Evolutionary conservation across 352 stramenopile species (phyloP), one percentile per base, ranked within the genome.

Genomic region (Phytophthora vignae): DNA sequence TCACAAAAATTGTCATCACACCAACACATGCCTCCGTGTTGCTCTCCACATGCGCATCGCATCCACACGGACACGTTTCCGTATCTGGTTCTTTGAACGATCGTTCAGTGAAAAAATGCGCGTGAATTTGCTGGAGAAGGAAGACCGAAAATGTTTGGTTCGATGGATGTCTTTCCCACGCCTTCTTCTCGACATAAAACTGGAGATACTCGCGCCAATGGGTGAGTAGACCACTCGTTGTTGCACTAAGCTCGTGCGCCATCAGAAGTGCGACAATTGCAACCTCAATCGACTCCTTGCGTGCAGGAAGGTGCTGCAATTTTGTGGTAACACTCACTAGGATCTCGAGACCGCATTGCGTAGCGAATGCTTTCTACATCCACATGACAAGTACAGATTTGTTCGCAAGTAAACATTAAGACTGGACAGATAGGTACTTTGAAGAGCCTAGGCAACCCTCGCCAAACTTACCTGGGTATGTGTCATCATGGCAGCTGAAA

Each of bases 101-200:
- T 8, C 15, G 40, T 4, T 19, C 19, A 55, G 44, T 12, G 38
- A 75, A 75, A 48, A 75, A 75, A 5, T 63, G 38, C 1, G 4
- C 33, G 19, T 75, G 55, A 40, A 75, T 60, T 46, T 75, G 68
- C 31, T n/a, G 25, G 27, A 75, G 68, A 14, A 75, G 53, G 59
- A 55, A 75, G 19, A 55, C 54, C 22, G 57, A 55, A 52, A 69
- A 56, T 14, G 17, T 21, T 19, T 31, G 27, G 4, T 22, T 53
- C 22, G 7, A 38, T 21, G 48, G 19, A 22, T 40, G 17, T 56
- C 2, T 64, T 15, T 25, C 48, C 54, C 53, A 75, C 10, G 49
- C 48, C 52, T 48, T 22, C 9, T 44, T 62, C 29, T 56, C 40
- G 3, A 75, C 48, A 59, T 75, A 75, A 61, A 62, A 71, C 14